Evolutionary conservation across 1,139 yeast genomes (phyloP).

Genomic region (Nadsonia starkeyi-henricii): DNA sequence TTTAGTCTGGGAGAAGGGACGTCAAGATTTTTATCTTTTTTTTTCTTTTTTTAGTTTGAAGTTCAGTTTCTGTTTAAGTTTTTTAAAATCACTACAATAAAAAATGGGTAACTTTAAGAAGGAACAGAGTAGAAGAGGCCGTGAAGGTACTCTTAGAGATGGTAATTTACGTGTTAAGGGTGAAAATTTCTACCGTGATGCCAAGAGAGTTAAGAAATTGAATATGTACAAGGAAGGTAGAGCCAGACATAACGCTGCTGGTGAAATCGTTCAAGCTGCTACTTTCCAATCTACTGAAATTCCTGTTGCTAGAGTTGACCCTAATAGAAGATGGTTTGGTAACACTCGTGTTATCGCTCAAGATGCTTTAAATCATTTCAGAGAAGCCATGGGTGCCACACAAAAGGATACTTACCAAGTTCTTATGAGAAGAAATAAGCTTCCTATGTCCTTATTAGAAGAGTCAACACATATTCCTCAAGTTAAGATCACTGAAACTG

Average conservation of each 20-base stretch:
- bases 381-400: slow-evolving; percentile 87
- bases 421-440: slow-evolving; percentile 70
- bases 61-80: neutral
- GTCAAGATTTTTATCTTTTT: neutral
- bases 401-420: slow-evolving; percentile 82
- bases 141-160: slow-evolving; percentile 58
- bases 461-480: slow-evolving; percentile 64
- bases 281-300: slow-evolving; percentile 75
- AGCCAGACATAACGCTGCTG: slow-evolving; percentile 73
- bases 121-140: slow-evolving; percentile 72
- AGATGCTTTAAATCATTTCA: slow-evolving; percentile 85
- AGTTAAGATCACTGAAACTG: slow-evolving; percentile 76
- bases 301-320: slow-evolving; percentile 89
- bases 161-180: slow-evolving; percentile 93
- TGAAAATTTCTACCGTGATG: slow-evolving; percentile 88
- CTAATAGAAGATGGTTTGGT: slow-evolving; percentile 95
- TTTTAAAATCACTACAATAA: slow-evolving; percentile 1
- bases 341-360: slow-evolving; percentile 95
- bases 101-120: slow-evolving; percentile 87
- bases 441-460: slow-evolving; percentile 89
- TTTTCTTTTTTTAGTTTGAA: slow-evolving; percentile 1
- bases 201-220: slow-evolving; percentile 77
- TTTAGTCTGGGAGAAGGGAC: neutral
- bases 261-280: slow-evolving; percentile 81
- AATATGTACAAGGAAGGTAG: slow-evolving; percentile 89